phyloP scores from a whole-genome alignment of 306 rosid species.

The Prunus campanulata region DNA sequence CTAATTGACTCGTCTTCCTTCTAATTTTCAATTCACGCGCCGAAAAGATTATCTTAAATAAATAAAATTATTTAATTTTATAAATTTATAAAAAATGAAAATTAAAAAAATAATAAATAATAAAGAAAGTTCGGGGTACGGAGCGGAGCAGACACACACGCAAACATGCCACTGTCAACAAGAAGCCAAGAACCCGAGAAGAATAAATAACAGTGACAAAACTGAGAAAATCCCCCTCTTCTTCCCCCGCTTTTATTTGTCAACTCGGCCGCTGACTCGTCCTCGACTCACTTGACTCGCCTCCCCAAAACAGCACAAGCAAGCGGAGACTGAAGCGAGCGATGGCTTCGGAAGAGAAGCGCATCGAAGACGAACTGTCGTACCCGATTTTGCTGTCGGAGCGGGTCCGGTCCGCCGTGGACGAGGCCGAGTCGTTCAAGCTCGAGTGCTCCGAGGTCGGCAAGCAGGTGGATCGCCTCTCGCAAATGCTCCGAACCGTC shows the following conservation, averaged over 20 bases:
- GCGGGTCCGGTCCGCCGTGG: conserved; percentile 53
- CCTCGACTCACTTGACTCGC: conserved; percentile 27
- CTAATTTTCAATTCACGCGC: background rate
- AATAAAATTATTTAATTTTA: too few relatives aligned
- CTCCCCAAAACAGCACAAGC: background rate
- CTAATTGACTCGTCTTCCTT: background rate
- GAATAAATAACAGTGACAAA: too few relatives aligned
- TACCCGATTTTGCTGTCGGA: conserved; percentile 66
- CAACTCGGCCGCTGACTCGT: conserved; percentile 37
- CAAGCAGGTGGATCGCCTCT: conserved; percentile 59
- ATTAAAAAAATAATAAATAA: background rate
- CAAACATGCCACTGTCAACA: background rate
- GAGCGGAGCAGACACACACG: background rate
- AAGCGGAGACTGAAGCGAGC: background rate
- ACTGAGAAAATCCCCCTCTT: background rate
- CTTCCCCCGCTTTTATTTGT: background rate
- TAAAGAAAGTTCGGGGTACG: background rate
- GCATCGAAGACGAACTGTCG: conserved; percentile 56
- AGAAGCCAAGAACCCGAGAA: background rate
- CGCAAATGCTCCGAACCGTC: conserved; percentile 61
- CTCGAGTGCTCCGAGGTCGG: conserved; percentile 60
- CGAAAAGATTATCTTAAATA: too few relatives aligned
- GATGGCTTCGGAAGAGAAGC: conserved; percentile 61
- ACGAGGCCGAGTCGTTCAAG: conserved; percentile 56
- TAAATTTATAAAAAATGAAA: background rate